Percentiles rank a stretch among this genome's conserved stretches.
Evolutionary conservation across 805 yeast species (phyloP).

Genomic region (Candida ascalaphidarum): DNA sequence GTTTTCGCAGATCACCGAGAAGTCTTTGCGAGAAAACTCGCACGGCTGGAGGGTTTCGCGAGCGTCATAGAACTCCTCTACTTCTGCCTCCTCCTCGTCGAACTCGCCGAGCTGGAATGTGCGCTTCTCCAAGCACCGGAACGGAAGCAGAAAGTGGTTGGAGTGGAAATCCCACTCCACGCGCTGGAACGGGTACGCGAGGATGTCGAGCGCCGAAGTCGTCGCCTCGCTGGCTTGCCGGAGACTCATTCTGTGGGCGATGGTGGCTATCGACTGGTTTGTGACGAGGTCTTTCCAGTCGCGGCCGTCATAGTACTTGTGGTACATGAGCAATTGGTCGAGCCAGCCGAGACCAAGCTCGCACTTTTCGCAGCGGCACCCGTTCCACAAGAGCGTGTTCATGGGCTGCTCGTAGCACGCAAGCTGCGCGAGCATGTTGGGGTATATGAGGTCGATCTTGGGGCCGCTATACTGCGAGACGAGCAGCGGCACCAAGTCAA

Average conservation of each 20-base stretch:
- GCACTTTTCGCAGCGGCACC: constrained; percentile 60
- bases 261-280: constrained; percentile 45
- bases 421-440: constrained; percentile 50
- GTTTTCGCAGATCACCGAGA: constrained; percentile 6
- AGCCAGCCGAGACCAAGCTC: constrained; percentile 37
- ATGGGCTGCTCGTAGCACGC: constrained; percentile 65
- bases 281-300: constrained; percentile 54
- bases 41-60: constrained; percentile 7
- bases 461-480: constrained; percentile 11
- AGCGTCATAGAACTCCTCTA: constrained; percentile 14
- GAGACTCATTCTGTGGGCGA: constrained; percentile 31
- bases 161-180: constrained; percentile 26
- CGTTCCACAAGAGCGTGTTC: constrained; percentile 71
- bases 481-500: constrained; percentile 36
- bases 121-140: constrained; percentile 24
- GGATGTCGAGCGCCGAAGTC: not conserved
- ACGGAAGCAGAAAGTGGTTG: constrained; percentile 15
- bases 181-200: constrained; percentile 12
- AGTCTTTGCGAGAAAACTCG: constrained; percentile 5
- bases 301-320: constrained; percentile 48
- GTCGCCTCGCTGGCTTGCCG: too few species aligned
- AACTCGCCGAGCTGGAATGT: constrained; percentile 28
- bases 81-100: constrained; percentile 16
- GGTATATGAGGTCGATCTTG: constrained; percentile 42
- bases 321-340: constrained; percentile 57